Percentiles rank a stretch among this genome's conserved stretches.
phyloP scores from a whole-genome alignment of 345 rosid species.

The Hibiscus tridactylites region DNA sequence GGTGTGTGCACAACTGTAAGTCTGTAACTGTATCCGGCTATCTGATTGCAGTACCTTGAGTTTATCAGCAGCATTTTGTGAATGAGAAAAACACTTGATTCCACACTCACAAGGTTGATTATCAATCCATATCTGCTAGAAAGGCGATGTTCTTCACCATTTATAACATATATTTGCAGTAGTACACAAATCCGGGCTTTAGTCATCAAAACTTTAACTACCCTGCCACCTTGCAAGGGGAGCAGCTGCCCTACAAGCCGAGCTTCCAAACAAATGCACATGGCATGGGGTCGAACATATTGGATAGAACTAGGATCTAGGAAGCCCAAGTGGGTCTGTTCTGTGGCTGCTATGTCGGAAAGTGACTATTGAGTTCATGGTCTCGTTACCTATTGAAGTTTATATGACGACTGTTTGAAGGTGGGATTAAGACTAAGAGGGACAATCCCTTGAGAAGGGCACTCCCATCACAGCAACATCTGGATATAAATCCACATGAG shows the following conservation, averaged over 20 bases:
- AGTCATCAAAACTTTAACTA: conserved; percentile 12
- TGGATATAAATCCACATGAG: conserved; percentile 25
- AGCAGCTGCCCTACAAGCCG: conserved; percentile 15
- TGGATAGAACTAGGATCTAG: neutral
- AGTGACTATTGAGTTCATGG: conserved; percentile 3
- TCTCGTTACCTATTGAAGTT: conserved; percentile 9
- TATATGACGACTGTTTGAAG: neutral
- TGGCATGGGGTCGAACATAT: conserved; percentile 9
- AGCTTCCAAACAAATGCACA: conserved; percentile 20
- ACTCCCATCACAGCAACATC: conserved; percentile 15
- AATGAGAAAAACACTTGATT: conserved; percentile 2
- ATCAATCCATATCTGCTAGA: neutral
- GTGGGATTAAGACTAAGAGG: conserved; percentile 5
- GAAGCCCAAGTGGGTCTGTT: neutral
- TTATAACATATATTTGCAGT: neutral
- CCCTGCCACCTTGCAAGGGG: conserved; percentile 13
- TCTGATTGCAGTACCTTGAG: neutral
- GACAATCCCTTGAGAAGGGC: conserved; percentile 43
- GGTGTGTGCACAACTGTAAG: neutral
- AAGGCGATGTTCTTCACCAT: conserved; percentile 5
- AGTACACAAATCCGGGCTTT: neutral
- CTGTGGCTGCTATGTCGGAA: neutral
- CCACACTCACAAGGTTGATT: neutral
- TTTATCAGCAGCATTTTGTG: neutral
- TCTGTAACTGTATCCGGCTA: neutral